phyloP scores from a whole-genome alignment of 2,329 filamentous ascomycete species.

The Penicillium expansum region DNA sequence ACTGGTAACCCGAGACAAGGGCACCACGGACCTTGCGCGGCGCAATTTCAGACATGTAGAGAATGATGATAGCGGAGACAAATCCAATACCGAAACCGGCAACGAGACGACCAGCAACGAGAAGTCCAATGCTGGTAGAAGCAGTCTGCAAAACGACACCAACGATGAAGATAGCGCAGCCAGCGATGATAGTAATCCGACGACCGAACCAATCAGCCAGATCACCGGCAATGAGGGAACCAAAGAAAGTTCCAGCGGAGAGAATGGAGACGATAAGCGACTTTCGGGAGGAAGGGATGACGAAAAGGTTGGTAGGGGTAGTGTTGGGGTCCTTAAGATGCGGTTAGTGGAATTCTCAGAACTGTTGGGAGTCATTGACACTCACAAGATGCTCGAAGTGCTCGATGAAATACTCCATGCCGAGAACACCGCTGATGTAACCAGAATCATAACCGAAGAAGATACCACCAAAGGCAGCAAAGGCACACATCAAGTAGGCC shows the following conservation, averaged over 20 bases:
- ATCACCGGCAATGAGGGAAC: slow-evolving; percentile 74
- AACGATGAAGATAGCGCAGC: slow-evolving; percentile 68
- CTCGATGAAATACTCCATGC: slow-evolving; percentile 50
- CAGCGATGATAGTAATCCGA: slow-evolving; percentile 64
- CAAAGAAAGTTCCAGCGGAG: slow-evolving; percentile 74
- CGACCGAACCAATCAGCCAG: slow-evolving; percentile 69
- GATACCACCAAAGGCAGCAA: slow-evolving; percentile 60
- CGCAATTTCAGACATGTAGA: slow-evolving; percentile 82
- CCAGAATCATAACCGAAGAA: slow-evolving; percentile 61
- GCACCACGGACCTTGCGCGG: slow-evolving; percentile 74
- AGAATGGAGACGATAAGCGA: slow-evolving; percentile 73
- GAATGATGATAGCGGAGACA: slow-evolving; percentile 74
- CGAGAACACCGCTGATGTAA: slow-evolving; percentile 55
- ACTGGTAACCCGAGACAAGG: slow-evolving; percentile 79
- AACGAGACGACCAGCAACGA: slow-evolving; percentile 71
- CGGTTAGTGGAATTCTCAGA: not conserved
- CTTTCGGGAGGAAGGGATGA: slow-evolving; percentile 49
- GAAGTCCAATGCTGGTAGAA: slow-evolving; percentile 54
- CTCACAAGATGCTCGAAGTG: slow-evolving; percentile 37
- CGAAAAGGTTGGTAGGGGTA: slow-evolving; percentile 35
- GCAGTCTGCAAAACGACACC: slow-evolving; percentile 67
- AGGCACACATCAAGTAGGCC: slow-evolving; percentile 61
- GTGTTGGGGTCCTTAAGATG: slow-evolving; percentile 26
- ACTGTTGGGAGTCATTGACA: not conserved
- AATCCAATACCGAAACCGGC: slow-evolving; percentile 78